phyloP scores from a whole-genome alignment of 2,329 filamentous ascomycete genomes.

The Sarocladiaceae sp. region DNA sequence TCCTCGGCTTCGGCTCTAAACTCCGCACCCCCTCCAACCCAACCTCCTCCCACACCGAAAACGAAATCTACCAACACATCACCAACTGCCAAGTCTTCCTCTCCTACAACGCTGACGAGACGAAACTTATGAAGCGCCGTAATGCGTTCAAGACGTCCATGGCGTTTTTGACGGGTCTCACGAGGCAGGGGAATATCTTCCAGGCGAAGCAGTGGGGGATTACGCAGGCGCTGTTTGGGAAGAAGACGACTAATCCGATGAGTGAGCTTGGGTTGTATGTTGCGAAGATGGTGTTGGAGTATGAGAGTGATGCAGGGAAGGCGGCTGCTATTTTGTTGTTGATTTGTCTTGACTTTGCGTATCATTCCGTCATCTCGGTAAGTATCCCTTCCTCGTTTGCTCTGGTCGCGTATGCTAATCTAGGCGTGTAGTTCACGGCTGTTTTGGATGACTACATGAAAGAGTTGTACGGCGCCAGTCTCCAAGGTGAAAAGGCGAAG shows the following conservation, averaged over 20 bases:
- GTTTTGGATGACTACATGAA: constrained; percentile 12
- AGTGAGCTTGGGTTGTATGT: constrained; percentile 13
- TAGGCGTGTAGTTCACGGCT: constrained; percentile 15
- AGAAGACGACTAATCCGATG: constrained; percentile 13
- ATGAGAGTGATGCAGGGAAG: constrained; percentile 10
- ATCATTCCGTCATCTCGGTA: constrained; percentile 15
- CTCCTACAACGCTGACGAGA: constrained; percentile 19
- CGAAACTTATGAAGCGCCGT: constrained; percentile 18
- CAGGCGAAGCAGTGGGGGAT: constrained; percentile 14
- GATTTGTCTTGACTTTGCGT: constrained; percentile 15
- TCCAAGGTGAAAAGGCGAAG: not conserved
- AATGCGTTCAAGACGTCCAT: constrained; percentile 17
- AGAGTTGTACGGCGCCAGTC: not conserved
- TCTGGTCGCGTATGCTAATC: too few relatives aligned
- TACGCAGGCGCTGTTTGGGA: not conserved
- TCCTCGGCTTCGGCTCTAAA: constrained; percentile 17
- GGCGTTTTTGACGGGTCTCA: constrained; percentile 12
- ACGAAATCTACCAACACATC: constrained; percentile 21
- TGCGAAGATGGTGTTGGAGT: constrained; percentile 12
- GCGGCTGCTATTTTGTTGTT: constrained; percentile 16
- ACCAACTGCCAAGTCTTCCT: constrained; percentile 21
- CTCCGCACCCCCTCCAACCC: constrained; percentile 10
- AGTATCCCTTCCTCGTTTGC: not conserved
- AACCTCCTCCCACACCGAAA: constrained; percentile 13
- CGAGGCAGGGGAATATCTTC: constrained; percentile 13